Evolutionary conservation across 768 basidiomycete genomes (phyloP), one percentile per base, ranked within the genome.

Genomic region (Nidularia sp.): DNA sequence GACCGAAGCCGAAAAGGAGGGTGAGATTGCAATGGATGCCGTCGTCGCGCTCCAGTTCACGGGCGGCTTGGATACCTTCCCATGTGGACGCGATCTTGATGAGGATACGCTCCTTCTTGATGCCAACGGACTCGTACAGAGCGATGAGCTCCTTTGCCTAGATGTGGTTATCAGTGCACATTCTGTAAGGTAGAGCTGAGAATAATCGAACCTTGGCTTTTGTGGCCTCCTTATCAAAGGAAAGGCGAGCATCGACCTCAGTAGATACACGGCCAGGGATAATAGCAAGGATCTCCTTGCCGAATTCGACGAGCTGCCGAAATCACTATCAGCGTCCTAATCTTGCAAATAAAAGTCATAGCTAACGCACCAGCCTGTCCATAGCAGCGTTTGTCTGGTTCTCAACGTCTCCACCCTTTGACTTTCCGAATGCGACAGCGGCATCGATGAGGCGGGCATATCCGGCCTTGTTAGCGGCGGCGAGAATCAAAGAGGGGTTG

Each of bases 31-130:
- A 98, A 84, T 96, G 95, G 72, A 99, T 98, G 56, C 80, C 81
- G 53, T 97, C 85, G 60, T 96, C 89, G 55, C 80, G 71, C 78
- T 99, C 97, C 59, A 99, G 87, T 71, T 95, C 88, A 57, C 93
- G 86, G 35, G 97, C 97, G 54, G 97, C 97, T 72, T 99, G 96
- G 76, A 99, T 99, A 73, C 97, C 97, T 74, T 98, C 97, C 91
- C 93, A 99, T 46, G 95, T 95, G 39, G 97, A 96, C 32, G 96
- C 97, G 66, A 99, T 98, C 80, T 99, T 99, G 85, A 99, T 98
- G 61, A 99, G 79, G 56, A 99, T 78, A 57, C 97, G 92, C 42
- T 98, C 94, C 75, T 90, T 92, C 67, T 83, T 76, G 76, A 99
- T 85, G 57, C 97, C 97, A 57, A 94, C 68, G n/a, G 90, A 90